Base-by-base conservation (phyloP, 2,329 filamentous ascomycete genomes). In the Botrytis porri region DNA sequence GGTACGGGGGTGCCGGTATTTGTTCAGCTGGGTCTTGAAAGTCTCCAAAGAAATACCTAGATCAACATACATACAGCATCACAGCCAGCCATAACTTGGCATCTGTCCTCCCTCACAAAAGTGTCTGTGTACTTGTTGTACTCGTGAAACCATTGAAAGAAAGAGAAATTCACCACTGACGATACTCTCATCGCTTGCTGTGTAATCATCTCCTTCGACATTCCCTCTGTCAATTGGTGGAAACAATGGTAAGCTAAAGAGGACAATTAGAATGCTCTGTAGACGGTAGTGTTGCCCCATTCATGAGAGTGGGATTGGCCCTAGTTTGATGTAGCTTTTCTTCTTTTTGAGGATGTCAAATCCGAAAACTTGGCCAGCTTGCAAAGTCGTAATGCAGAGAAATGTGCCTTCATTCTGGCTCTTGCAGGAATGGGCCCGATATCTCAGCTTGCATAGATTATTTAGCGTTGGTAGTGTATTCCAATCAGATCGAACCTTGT, bases 11-110 rank as follows among this genome's bases (percentile, higher is more conserved):
- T 29, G 39, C 61, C 25, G 39, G 61, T n/a, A 29, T 62, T 18
- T 41, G 25, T n/a, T 62, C 60, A 62, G 60, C 32, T 39, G 25
- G 25, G 37, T 41, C 7, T 57, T 29, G n/a, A 29, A 57, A 57
- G n/a, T 57, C n/a, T 57, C 14, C 51, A n/a, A 57, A 57, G 51
- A 57, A 57, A 29, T 18, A 57, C 51, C 51, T 4, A 29, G 51
- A 57, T 57, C 51, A 57, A 57, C n/a, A 29, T 57, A 9, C 18
- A 57, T 29, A 29, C 51, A 29, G 25, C 20, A n/a, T 12, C 22
- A 64, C 61, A 64, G 61, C 61, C 18, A 64, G 61, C 39, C 39
- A 64, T 32, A 64, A 22, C 62, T 45, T 45, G 41, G 39, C 48
- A n/a, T 22, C 10, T 35, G 39, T 45, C 29, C 8, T 22, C 20